Conservation (phyloP, 2,329 filamentous ascomycete genomes). For the Aspergillus texensis region DNA sequence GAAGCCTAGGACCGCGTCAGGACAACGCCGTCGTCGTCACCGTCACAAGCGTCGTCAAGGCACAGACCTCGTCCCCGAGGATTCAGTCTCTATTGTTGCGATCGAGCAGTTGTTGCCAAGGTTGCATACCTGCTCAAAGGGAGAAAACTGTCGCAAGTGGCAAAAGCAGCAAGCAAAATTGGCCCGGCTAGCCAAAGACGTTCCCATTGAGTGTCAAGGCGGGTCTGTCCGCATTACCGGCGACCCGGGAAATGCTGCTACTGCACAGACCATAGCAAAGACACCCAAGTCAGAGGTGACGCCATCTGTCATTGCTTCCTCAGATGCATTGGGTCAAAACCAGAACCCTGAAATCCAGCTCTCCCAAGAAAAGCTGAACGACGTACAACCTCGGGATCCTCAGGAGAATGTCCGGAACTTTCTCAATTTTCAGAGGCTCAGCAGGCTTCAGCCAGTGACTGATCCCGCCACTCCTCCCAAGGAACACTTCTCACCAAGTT, state of each 20-base stretch:
- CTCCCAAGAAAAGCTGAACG: slow-evolving; percentile 72
- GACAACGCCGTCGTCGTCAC: slow-evolving; percentile 24
- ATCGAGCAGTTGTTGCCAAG: slow-evolving; percentile 88
- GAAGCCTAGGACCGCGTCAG: slow-evolving; percentile 2
- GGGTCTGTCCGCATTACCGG: slow-evolving; percentile 73
- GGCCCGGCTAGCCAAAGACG: slow-evolving; percentile 72
- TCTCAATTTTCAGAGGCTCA: slow-evolving; percentile 75
- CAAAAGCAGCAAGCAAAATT: slow-evolving; percentile 78
- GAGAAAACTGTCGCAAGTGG: slow-evolving; percentile 82
- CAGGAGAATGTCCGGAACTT: slow-evolving; percentile 95
- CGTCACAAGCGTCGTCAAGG: slow-evolving; percentile 26
- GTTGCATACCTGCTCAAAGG: slow-evolving; percentile 81
- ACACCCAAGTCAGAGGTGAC: slow-evolving; percentile 71
- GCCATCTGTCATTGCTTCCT: slow-evolving; percentile 86
- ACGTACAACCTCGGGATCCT: slow-evolving; percentile 72
- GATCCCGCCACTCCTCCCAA: slow-evolving; percentile 16
- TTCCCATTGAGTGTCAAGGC: slow-evolving; percentile 73
- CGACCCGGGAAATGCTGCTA: slow-evolving; percentile 75
- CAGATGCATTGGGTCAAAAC: slow-evolving; percentile 79
- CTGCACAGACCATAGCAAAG: slow-evolving; percentile 59
- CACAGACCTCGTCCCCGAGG: slow-evolving; percentile 56
- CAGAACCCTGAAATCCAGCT: slow-evolving; percentile 66
- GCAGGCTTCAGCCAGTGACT: slow-evolving; percentile 23
- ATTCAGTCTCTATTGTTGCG: slow-evolving; percentile 87
- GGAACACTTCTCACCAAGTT: slow-evolving; percentile 6